These are phyloP conservation scores for Lentinula novae-zelandiae DNA, from an alignment of 1,284 basidiomycete genomes.

Conservation along the genomic window DNA sequence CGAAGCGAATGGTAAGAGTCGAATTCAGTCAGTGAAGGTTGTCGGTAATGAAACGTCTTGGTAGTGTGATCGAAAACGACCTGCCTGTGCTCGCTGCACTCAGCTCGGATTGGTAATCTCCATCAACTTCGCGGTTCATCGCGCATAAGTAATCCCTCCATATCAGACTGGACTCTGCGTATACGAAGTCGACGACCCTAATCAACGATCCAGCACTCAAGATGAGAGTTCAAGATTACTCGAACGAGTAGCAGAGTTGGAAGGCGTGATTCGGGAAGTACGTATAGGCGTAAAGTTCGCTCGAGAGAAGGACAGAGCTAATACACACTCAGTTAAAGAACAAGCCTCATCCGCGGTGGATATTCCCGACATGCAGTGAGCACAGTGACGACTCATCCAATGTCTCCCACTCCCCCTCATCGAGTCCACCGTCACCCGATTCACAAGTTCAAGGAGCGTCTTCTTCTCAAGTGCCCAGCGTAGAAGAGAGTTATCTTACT, in stretches of 20 bases:
- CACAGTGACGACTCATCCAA: neutral
- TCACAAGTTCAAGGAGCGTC: neutral
- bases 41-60: neutral
- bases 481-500: neutral
- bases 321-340: slow-evolving; percentile 51
- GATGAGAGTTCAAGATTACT: slow-evolving; percentile 68
- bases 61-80: slow-evolving; percentile 70
- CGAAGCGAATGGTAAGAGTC: slow-evolving; percentile 71
- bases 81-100: slow-evolving; percentile 67
- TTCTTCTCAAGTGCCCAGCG: neutral
- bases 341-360: slow-evolving; percentile 69
- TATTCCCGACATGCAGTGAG: neutral
- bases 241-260: slow-evolving; percentile 76
- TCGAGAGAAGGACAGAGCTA: neutral
- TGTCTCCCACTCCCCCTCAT: neutral
- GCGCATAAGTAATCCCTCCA: slow-evolving; percentile 7
- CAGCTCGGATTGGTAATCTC: slow-evolving; percentile 61
- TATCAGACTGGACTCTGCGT: slow-evolving; percentile 75
- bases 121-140: neutral
- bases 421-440: neutral
- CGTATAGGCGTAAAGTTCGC: slow-evolving; percentile 9
- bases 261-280: slow-evolving; percentile 79
- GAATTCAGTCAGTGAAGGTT: neutral
- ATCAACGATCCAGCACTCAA: slow-evolving; percentile 44
- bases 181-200: slow-evolving; percentile 80